Base-by-base conservation (phyloP, 2,329 filamentous ascomycete genomes). In the Talaromyces sp. region DNA sequence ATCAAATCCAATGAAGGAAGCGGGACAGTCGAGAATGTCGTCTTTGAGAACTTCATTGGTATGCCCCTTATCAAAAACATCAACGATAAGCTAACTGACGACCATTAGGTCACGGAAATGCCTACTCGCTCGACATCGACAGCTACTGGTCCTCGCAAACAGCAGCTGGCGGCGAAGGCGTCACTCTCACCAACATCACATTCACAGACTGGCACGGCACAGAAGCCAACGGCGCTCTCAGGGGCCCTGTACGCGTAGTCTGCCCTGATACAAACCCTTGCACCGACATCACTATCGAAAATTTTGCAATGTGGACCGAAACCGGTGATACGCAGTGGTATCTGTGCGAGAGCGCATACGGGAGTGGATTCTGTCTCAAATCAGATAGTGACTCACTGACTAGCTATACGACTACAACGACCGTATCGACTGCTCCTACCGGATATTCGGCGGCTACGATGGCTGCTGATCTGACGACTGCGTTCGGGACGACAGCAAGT, bases 31-130 rank as follows among this genome's bases (percentile, higher is more conserved):
- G 78, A 47, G 43, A 47, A 47, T 10, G 43, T 47, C 9, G 43
- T 47, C 43, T 47, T 47, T 22, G 81, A 85, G 69, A 86, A 87
- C 75, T 88, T 87, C 73, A 84, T 86, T 57, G 73, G 70, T 74
- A 70, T 31, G 11, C 13, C 22, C 13, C 24, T 27, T 27, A 50
- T 16, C 24, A 9, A 27, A 13, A 6, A 2, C 5, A 27, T 27
- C 11, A 24, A 22, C 27, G 22, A 50, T 16, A 27, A 27, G 1
- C 47, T 50, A 27, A 27, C 24, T 24, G 22, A 50, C 47, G 8
- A 9, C 1, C n/a, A 9, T 4, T 54, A 72, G 86, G 86, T 45
- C 84, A 86, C 72, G 75, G 78, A 65, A 88, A 87, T 66, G 85
- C 86, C 3, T 87, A 87, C 76, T 82, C 80, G 11, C 76, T 69